Percentiles rank a stretch among this genome's conserved stretches.
phyloP scores from a whole-genome alignment of 331 rosid species.

The Pyracantha coccinea region DNA sequence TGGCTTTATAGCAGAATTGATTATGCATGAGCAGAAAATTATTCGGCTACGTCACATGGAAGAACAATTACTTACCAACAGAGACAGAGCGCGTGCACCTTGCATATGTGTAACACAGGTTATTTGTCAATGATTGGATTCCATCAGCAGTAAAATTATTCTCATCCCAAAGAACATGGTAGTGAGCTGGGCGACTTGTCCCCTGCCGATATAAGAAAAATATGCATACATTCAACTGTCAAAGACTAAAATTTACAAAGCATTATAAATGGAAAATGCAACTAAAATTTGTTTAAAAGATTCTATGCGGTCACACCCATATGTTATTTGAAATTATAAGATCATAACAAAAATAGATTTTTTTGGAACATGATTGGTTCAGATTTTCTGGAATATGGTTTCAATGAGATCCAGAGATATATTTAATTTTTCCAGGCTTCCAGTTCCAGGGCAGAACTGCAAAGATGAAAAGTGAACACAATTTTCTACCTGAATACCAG shows the following conservation, averaged over 20 bases:
- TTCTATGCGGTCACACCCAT: background rate
- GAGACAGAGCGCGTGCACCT: conserved; percentile 97
- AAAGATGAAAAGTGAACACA: too few species aligned
- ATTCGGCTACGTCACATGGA: background rate
- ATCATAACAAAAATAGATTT: background rate
- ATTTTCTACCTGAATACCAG: conserved; percentile 78
- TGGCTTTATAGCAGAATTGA: background rate
- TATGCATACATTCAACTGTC: background rate
- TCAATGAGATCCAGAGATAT: background rate
- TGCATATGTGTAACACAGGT: conserved; percentile 93
- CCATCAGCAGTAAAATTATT: conserved; percentile 95
- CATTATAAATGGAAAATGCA: background rate
- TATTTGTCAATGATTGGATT: conserved; percentile 87
- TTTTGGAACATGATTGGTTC: background rate
- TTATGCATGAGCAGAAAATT: background rate
- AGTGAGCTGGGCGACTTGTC: conserved; percentile 96
- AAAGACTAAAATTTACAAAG: background rate
- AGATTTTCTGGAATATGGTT: background rate
- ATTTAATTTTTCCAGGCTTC: too few species aligned
- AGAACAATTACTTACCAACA: conserved; percentile 56
- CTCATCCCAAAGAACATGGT: conserved; percentile 98
- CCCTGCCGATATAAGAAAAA: conserved; percentile 44
- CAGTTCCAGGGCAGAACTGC: background rate
- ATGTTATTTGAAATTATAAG: background rate
- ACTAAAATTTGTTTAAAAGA: background rate